Percentiles rank a stretch among this genome's conserved stretches.
Conservation (phyloP, 139 green algal genomes). For the Picocystis salinarum region DNA sequence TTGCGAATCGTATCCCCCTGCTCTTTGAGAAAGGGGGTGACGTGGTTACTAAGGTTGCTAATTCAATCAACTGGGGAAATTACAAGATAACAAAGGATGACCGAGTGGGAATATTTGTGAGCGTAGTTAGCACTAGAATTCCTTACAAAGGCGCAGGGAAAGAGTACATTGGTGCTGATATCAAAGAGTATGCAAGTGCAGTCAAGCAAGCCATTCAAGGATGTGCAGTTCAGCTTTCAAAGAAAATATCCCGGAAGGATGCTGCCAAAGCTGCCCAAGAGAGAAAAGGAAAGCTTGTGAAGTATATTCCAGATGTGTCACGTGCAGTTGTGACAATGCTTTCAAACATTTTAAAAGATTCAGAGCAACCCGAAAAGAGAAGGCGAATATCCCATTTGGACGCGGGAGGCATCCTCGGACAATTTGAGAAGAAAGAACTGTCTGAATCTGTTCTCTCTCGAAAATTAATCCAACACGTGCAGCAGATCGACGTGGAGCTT, state of each 20-base stretch:
- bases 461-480: conserved; percentile 35
- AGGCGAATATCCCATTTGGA: not conserved
- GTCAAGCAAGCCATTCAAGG: conserved; percentile 59
- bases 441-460: too few species aligned
- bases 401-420: not conserved
- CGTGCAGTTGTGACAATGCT: conserved; percentile 34
- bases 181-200: conserved; percentile 72
- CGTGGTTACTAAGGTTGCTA: conserved; percentile 80
- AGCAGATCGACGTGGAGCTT: conserved; percentile 59
- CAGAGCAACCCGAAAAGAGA: not conserved
- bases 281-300: conserved; percentile 69
- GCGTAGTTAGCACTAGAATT: conserved; percentile 93
- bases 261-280: conserved; percentile 59
- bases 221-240: conserved; percentile 27
- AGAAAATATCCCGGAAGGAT: conserved; percentile 56
- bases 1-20: conserved; percentile 92
- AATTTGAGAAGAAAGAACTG: too few species aligned
- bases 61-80: conserved; percentile 73
- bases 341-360: conserved; percentile 16
- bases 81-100: conserved; percentile 71
- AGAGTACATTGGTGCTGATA: conserved; percentile 95
- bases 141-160: conserved; percentile 96
- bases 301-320: conserved; percentile 78
- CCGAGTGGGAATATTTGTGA: conserved; percentile 84
- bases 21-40: conserved; percentile 81